Evolutionary conservation across 2,329 filamentous ascomycete genomes (phyloP).

Genomic region (Phaeoacremonium minimum): DNA sequence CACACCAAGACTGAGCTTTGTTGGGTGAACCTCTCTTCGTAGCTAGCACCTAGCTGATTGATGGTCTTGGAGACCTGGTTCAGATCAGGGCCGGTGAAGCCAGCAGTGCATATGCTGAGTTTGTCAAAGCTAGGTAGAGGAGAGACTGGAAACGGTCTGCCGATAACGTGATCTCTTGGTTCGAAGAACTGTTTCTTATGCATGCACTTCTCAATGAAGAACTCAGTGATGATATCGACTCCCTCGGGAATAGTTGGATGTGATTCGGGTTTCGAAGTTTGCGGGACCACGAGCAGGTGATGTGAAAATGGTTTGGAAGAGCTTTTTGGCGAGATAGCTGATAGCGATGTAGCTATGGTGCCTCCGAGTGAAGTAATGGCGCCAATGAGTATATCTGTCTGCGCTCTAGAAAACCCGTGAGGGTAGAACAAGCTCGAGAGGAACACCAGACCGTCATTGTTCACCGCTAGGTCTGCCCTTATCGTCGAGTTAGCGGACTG

Average conservation of each 20-base stretch:
- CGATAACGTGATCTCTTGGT: conserved; percentile 67
- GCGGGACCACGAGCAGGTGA: conserved; percentile 52
- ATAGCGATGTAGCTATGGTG: conserved; percentile 33
- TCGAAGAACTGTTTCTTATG: conserved; percentile 68
- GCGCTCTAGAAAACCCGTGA: conserved; percentile 51
- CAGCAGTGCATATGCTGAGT: conserved; percentile 75
- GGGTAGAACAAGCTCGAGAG: conserved; percentile 54
- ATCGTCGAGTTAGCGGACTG: conserved; percentile 1
- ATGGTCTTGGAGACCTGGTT: conserved; percentile 78
- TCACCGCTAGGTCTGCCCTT: conserved; percentile 4
- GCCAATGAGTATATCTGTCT: conserved; percentile 42
- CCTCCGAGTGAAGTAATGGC: conserved; percentile 46
- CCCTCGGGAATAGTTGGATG: conserved; percentile 35
- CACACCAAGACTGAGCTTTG: conserved; percentile 77
- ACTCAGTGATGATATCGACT: conserved; percentile 69
- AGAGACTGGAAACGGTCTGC: conserved; percentile 69
- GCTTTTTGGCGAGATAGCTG: conserved; percentile 29
- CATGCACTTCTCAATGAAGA: conserved; percentile 89
- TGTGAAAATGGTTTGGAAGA: conserved; percentile 21
- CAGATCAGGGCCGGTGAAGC: conserved; percentile 79
- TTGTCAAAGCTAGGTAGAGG: conserved; percentile 65
- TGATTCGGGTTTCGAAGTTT: conserved; percentile 39
- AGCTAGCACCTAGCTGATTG: conserved; percentile 71
- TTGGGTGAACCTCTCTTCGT: conserved; percentile 71
- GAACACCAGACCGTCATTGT: conserved; percentile 31